Conservation (phyloP, 805 yeast species). For the Candida dendrica region DNA sequence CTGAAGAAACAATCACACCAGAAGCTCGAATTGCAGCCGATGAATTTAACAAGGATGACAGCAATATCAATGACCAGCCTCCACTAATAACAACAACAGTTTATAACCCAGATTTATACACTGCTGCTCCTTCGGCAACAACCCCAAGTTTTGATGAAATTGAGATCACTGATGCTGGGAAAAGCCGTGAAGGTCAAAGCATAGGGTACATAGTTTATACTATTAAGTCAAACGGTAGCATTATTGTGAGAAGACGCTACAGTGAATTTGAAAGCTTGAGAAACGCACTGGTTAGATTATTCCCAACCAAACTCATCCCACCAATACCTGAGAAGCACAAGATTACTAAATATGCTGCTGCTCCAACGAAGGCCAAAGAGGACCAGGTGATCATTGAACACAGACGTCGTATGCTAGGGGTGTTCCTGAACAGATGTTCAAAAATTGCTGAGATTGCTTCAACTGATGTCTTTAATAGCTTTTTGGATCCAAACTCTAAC, state of each 20-base stretch:
- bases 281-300: constrained; percentile 58
- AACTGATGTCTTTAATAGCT: constrained; percentile 63
- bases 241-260: constrained; percentile 73
- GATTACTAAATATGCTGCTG: constrained; percentile 35
- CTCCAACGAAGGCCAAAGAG: constrained; percentile 34
- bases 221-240: constrained; percentile 48
- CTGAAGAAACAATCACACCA: background rate
- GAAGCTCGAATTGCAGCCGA: background rate
- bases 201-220: constrained; percentile 81
- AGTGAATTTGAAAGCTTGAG: constrained; percentile 87
- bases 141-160: constrained; percentile 13
- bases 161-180: constrained; percentile 73
- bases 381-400: constrained; percentile 49
- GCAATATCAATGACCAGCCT: no score
- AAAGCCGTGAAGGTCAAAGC: constrained; percentile 71
- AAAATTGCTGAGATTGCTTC: constrained; percentile 48
- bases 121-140: constrained; percentile 5
- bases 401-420: constrained; percentile 70
- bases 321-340: constrained; percentile 89
- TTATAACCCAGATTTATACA: constrained; percentile 21
- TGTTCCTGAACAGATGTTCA: constrained; percentile 75
- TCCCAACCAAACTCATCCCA: constrained; percentile 81
- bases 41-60: background rate
- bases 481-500: constrained; percentile 83
- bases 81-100: constrained; percentile 13